Evolutionary conservation across 257 asterid genomes (phyloP).

Genomic region (Salvia splendens): DNA sequence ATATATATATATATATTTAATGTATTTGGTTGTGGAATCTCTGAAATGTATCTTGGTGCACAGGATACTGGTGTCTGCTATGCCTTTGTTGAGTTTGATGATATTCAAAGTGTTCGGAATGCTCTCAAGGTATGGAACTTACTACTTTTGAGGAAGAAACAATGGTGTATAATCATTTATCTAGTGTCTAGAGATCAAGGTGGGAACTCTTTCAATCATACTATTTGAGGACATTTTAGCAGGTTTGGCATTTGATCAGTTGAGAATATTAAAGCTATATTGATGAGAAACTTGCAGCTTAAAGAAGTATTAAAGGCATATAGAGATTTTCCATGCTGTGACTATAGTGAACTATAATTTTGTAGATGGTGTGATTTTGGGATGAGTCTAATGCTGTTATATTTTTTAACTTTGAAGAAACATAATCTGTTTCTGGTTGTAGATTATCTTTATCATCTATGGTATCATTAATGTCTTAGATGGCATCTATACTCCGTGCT

Average conservation of each 20-base stretch:
- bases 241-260: not conserved
- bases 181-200: not conserved
- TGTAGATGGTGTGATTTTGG: not conserved
- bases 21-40: slow-evolving; percentile 19
- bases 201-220: not conserved
- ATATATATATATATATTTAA: too few relatives aligned
- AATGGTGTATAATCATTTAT: not conserved
- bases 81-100: slow-evolving; percentile 90
- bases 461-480: not conserved
- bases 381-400: not conserved
- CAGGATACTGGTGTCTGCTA: slow-evolving; percentile 83
- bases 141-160: not conserved
- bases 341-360: not conserved
- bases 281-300: slow-evolving; percentile 6
- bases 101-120: slow-evolving; percentile 66
- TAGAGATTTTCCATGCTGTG: not conserved
- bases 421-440: not conserved
- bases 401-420: not conserved
- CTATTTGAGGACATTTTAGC: not conserved
- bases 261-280: not conserved
- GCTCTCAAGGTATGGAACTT: slow-evolving; percentile 62
- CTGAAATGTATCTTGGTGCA: slow-evolving; percentile 34
- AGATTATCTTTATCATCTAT: not conserved
- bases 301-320: not conserved
- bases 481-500: not conserved